Evolutionary conservation across 169 alveolate species (phyloP).

Genomic region (Babesia ovata): DNA sequence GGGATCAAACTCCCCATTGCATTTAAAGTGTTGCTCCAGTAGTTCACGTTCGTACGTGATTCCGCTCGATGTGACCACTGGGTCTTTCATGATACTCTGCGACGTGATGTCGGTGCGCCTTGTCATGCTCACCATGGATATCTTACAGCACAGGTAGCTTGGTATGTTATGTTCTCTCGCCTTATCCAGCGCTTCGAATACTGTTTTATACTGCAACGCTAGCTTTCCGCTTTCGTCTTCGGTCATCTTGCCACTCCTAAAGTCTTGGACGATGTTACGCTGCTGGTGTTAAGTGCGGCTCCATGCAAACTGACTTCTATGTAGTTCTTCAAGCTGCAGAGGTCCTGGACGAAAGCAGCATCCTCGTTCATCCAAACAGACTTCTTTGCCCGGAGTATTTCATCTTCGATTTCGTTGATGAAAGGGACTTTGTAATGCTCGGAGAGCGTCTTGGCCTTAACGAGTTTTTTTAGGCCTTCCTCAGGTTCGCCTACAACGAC

Average conservation of each 20-base stretch:
- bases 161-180: slow-evolving; percentile 76
- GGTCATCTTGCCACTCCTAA: slow-evolving; percentile 41
- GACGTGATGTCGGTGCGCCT: not conserved
- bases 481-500: slow-evolving; percentile 48
- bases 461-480: slow-evolving; percentile 78
- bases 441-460: slow-evolving; percentile 75
- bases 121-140: slow-evolving; percentile 76
- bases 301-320: slow-evolving; percentile 14
- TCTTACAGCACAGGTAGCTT: slow-evolving; percentile 81
- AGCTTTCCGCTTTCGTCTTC: slow-evolving; percentile 64
- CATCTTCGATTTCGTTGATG: slow-evolving; percentile 75
- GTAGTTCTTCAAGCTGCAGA: slow-evolving; percentile 34
- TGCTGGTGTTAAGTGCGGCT: not conserved
- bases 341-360: slow-evolving; percentile 53
- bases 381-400: slow-evolving; percentile 74
- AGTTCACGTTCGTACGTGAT: slow-evolving; percentile 81
- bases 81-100: slow-evolving; percentile 85
- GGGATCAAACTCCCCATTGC: slow-evolving; percentile 83
- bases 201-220: slow-evolving; percentile 59
- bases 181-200: slow-evolving; percentile 64
- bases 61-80: slow-evolving; percentile 86
- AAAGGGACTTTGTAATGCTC: slow-evolving; percentile 74
- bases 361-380: slow-evolving; percentile 70
- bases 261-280: slow-evolving; percentile 56
- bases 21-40: slow-evolving; percentile 77